Evolutionary conservation across 441 rosid genomes (phyloP), one percentile per base, ranked within the genome.

Genomic region (Brassica hybrid): DNA sequence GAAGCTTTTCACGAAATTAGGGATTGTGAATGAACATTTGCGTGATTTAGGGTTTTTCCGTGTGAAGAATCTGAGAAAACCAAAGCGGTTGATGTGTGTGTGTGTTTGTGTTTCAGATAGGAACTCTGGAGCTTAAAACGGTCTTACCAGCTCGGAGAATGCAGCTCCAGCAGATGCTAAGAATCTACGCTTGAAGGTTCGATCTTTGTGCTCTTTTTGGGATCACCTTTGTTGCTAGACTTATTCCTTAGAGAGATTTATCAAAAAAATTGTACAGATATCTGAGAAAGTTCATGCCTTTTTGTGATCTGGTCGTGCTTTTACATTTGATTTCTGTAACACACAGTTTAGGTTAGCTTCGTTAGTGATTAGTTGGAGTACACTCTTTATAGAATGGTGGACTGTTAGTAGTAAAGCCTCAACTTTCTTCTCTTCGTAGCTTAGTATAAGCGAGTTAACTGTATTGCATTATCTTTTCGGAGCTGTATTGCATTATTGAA

Each of bases 91-190:
- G 61, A 56, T 41, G 30, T 52, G 7, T 48, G 21, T 66, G 14
- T 61, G 25, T 57, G 9, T n/a, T n/a, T n/a, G 12, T 69, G 25
- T 83, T 73, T 81, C 83, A 86, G 97, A 84, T n/a, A n/a, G n/a
- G n/a, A n/a, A n/a, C n/a, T n/a, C n/a, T n/a, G n/a, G n/a, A n/a
- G n/a, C n/a, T n/a, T n/a, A n/a, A n/a, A n/a, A n/a, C n/a, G n/a
- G n/a, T n/a, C n/a, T n/a, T n/a, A n/a, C n/a, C n/a, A n/a, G n/a
- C n/a, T n/a, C n/a, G n/a, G n/a, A n/a, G n/a, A n/a, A n/a, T n/a
- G n/a, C n/a, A n/a, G n/a, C n/a, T n/a, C n/a, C n/a, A n/a, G n/a
- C n/a, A n/a, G n/a, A n/a, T n/a, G n/a, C n/a, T n/a, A n/a, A n/a
- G n/a, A n/a, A n/a, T n/a, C n/a, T n/a, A n/a, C n/a, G n/a, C n/a